A percentile compares a stretch with the other conserved stretches of the same genome.
Conservation (phyloP, 306 rosid genomes). For the Trichosanthes truncata region DNA sequence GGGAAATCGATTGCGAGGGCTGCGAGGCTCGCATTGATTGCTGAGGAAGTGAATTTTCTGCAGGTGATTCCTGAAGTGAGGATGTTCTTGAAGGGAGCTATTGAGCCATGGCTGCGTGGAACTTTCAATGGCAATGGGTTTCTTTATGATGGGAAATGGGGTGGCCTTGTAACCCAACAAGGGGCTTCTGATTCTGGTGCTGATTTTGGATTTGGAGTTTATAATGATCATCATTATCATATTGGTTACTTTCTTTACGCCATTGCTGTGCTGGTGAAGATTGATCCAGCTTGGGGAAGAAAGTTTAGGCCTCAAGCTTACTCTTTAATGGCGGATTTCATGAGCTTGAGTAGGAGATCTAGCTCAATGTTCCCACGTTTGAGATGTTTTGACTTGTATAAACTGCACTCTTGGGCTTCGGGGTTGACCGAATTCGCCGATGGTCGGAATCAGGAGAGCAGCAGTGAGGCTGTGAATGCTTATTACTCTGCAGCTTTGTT, state of each 20-base stretch:
- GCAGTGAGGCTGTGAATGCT: conserved; percentile 74
- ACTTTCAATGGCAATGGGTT: conserved; percentile 68
- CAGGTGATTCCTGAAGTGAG: conserved; percentile 47
- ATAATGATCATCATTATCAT: conserved; percentile 77
- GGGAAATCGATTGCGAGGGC: conserved; percentile 80
- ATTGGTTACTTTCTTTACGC: conserved; percentile 74
- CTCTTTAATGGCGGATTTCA: conserved; percentile 52
- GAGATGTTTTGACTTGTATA: conserved; percentile 65
- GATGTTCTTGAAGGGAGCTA: conserved; percentile 49
- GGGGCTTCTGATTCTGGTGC: conserved; percentile 46
- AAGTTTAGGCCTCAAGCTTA: conserved; percentile 59
- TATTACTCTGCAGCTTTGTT: conserved; percentile 75
- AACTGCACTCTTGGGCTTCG: conserved; percentile 85
- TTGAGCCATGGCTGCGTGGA: conserved; percentile 84
- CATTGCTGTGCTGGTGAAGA: conserved; percentile 65
- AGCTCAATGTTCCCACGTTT: conserved; percentile 44
- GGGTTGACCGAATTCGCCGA: conserved; percentile 72
- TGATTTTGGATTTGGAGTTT: conserved; percentile 78
- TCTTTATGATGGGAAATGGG: conserved; percentile 65
- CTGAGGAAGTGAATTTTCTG: conserved; percentile 51
- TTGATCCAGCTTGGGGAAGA: conserved; percentile 73
- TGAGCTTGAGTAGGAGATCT: conserved; percentile 34
- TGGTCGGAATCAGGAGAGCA: conserved; percentile 85
- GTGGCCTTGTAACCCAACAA: conserved; percentile 60
- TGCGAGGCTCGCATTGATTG: conserved; percentile 79